Evolutionary conservation across 1,284 basidiomycete species (phyloP), one percentile per base, ranked within the genome.

Genomic region (Acaromyces ingoldii): DNA sequence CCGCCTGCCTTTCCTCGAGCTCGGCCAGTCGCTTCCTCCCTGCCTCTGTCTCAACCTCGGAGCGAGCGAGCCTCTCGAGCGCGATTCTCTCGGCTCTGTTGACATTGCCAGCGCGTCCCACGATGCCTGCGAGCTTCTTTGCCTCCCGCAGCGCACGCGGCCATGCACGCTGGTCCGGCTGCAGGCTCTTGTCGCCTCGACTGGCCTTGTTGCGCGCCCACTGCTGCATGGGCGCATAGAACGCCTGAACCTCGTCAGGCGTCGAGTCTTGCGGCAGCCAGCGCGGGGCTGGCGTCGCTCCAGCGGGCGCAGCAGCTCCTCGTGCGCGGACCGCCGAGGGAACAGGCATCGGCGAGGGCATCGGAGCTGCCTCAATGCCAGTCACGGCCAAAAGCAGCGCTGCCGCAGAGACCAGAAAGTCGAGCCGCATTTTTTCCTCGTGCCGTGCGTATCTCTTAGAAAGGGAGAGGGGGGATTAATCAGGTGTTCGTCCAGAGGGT

Each of bases 191-290:
- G 39, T 3, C 24, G 21, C 29, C 30, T 13, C 7, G 9, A 24
- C 19, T 17, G 24, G 41, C 15, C 2, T 10, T 4, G n/a, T 11
- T 22, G 1, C 44, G 15, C 15, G 25, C 5, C 11, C 5, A 2
- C n/a, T 39, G 17, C 17, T 49, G 34, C 11, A 51, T 53, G 6
- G 62, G 60, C 2, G 53, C 50, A 50, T 64, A 64, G 49, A 62
- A 60, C 7, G 43, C 56, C 50, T 57, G 61, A 11, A 66, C 26
- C 17, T 66, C 61, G 43, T 66, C 54, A 1, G 63, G 55, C 1
- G 61, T 61, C 2, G 60, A 58, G 28, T 37, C 49, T 17, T 51
- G 39, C 4, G 53, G 50, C 2, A 38, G 59, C 0, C 47, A 33
- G 10, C 49, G 47, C 26, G 63, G 60, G 11, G 33, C 26, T 1